Evolutionary conservation across 352 stramenopile genomes (phyloP).

Genomic region (Pythium chondricola): DNA sequence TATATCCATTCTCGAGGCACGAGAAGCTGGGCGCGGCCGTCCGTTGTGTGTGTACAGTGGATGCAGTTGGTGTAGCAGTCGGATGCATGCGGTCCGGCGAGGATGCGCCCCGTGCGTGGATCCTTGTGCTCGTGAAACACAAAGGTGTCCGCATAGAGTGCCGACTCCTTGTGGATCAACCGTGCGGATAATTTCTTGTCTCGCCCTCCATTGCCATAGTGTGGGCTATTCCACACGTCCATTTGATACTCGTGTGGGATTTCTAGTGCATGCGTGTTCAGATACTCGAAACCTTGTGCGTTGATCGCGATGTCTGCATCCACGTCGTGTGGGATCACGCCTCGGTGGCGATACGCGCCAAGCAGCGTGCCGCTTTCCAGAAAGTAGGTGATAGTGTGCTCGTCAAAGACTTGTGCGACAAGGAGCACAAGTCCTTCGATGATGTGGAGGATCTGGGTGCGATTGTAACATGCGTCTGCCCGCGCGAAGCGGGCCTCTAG

Average conservation of each 20-base stretch:
- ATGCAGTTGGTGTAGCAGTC: constrained; percentile 20
- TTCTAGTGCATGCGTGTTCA: constrained; percentile 7
- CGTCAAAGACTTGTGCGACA: constrained; percentile 8
- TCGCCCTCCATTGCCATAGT: constrained; percentile 12
- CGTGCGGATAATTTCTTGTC: constrained; percentile 18
- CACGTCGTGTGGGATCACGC: constrained; percentile 22
- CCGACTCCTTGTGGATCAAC: constrained; percentile 20
- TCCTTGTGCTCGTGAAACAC: constrained; percentile 19
- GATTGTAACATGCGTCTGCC: constrained; percentile 11
- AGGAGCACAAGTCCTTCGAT: constrained; percentile 19
- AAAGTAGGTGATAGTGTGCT: constrained; percentile 22
- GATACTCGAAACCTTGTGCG: constrained; percentile 2
- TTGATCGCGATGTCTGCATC: constrained; percentile 24
- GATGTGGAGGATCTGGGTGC: constrained; percentile 14
- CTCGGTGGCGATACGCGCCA: constrained; percentile 17
- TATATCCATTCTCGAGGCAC: constrained; percentile 12
- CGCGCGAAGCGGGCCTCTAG: constrained; percentile 16
- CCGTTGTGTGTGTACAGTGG: background rate
- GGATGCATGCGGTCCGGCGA: constrained; percentile 9
- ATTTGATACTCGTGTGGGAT: constrained; percentile 13
- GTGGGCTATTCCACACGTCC: constrained; percentile 14
- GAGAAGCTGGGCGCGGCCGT: constrained; percentile 1
- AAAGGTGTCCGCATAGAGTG: constrained; percentile 27
- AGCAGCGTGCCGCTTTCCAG: constrained; percentile 24
- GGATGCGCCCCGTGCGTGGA: background rate